These are phyloP conservation scores for Asterionellopsis glacialis DNA, from an alignment of 108 stramenopile species.

Conservation along the genomic window DNA sequence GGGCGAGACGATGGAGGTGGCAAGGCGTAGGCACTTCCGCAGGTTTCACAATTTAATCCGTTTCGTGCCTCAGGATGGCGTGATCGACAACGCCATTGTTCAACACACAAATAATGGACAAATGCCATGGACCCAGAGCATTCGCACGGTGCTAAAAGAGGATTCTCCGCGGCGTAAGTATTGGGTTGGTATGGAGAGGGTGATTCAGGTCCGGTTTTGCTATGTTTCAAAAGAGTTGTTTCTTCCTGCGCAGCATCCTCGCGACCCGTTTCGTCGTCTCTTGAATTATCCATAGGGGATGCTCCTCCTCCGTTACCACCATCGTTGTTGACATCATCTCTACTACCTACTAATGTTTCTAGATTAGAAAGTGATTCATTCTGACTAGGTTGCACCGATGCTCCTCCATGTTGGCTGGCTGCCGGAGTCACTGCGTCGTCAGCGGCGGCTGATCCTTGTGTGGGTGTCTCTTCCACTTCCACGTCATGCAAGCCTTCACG, in stretches of 20 bases:
- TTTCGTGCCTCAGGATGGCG: slow-evolving; percentile 74
- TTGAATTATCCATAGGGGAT: background rate
- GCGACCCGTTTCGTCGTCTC: slow-evolving; percentile 6
- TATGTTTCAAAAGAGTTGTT: background rate
- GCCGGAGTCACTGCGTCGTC: slow-evolving; percentile 15
- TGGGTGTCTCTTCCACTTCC: too few relatives aligned
- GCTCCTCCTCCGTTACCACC: slow-evolving; percentile 3
- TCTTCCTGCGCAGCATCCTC: slow-evolving; percentile 4
- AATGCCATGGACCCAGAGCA: slow-evolving; percentile 91
- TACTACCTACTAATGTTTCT: background rate
- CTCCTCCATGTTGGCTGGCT: slow-evolving; percentile 19
- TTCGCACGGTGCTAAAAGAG: slow-evolving; percentile 82
- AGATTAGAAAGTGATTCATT: background rate
- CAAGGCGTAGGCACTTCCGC: slow-evolving; percentile 70
- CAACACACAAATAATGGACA: slow-evolving; percentile 86
- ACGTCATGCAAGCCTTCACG: slow-evolving; percentile 82
- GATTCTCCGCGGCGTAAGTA: slow-evolving; percentile 60
- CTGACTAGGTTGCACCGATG: slow-evolving; percentile 11
- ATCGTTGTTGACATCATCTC: background rate
- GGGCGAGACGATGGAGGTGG: slow-evolving; percentile 82
- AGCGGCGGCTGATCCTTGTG: slow-evolving; percentile 16
- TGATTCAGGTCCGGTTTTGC: slow-evolving; percentile 27
- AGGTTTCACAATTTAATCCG: slow-evolving; percentile 82
- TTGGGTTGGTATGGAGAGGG: slow-evolving; percentile 60
- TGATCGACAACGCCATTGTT: slow-evolving; percentile 88